Evolutionary conservation across 2,329 filamentous ascomycete species (phyloP), one percentile per base, ranked within the genome.

Genomic region (Ascochyta koolunga): DNA sequence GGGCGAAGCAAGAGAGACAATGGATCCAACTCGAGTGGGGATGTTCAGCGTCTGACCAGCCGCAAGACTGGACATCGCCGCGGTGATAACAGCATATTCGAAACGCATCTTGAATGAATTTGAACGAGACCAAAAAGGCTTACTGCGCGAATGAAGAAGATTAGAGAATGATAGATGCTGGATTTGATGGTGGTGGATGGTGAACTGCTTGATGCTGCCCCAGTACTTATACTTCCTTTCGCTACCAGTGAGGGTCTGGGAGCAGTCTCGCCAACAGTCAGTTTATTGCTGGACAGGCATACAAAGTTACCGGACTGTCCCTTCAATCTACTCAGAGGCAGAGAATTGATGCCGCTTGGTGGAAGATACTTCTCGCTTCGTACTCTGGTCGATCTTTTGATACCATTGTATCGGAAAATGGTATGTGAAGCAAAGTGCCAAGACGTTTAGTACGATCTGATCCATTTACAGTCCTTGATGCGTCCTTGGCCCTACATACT

Each of bases 11-110:
- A 68, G 65, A 3, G 62, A 60, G 11, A 67, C 44, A 35, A 68
- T 67, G 42, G 53, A 62, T 8, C 67, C 67, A 18, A 49, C 56
- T 35, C 63, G 60, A 15, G 64, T 60, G 4, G 67, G 67, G 16
- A 70, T 70, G 57, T 63, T 67, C 47, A 70, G 53, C 11, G 64
- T 61, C 43, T 70, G 66, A n/a, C 64, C 63, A 33, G 48, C 47
- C 27, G 42, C 35, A 4, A 56, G 42, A 25, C 52, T 29, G 29
- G 27, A 29, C 10, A 81, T 24, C 3, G 50, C 50, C n/a, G 74
- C 53, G 77, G 78, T 50, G 41, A 50, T 40, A 16, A 54, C 8
- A 24, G 50, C 50, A 15, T 46, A 8, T 21, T 43, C 38, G 32
- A 53, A 53, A 42, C 50, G 50, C 50, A 53, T 53, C 4, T 42